Conservation (phyloP, 345 rosid species). For the Citrus mangshanensis region DNA sequence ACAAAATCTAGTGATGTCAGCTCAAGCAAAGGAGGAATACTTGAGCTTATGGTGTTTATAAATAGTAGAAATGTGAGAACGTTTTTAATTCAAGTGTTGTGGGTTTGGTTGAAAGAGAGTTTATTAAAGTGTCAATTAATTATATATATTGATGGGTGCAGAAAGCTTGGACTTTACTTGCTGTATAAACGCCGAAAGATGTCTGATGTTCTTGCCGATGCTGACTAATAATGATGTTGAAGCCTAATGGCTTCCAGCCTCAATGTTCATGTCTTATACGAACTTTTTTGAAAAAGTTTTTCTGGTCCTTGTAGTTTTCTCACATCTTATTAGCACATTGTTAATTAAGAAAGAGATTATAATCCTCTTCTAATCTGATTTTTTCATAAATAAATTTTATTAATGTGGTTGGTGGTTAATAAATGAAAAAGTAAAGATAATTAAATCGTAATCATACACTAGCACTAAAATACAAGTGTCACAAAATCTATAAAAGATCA, state of each 20-base stretch:
- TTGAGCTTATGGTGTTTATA: not conserved
- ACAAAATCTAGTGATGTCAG: not conserved
- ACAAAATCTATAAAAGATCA: too few species aligned
- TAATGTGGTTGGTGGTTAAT: too few species aligned
- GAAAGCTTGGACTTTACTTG: constrained; percentile 1
- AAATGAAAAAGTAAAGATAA: too few species aligned
- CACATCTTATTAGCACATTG: not conserved
- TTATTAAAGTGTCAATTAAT: constrained; percentile 11
- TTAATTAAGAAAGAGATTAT: not conserved
- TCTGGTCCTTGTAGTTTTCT: constrained; percentile 6
- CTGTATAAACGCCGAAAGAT: constrained; percentile 21
- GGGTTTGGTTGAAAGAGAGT: not conserved
- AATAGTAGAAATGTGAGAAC: constrained; percentile 1
- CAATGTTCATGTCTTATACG: constrained; percentile 21
- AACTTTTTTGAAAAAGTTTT: constrained; percentile 5
- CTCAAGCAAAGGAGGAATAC: not conserved
- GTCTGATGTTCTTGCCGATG: not conserved
- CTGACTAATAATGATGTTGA: constrained; percentile 18
- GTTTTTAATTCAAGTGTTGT: not conserved
- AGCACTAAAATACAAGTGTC: too few species aligned
- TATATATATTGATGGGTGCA: constrained; percentile 1
- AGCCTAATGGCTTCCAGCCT: constrained; percentile 31
- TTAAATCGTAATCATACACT: too few species aligned
- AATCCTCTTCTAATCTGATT: fast-evolving
- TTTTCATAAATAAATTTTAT: too few species aligned